Base-by-base conservation (phyloP, 768 basidiomycete genomes). In the Trametes gibbosa region DNA sequence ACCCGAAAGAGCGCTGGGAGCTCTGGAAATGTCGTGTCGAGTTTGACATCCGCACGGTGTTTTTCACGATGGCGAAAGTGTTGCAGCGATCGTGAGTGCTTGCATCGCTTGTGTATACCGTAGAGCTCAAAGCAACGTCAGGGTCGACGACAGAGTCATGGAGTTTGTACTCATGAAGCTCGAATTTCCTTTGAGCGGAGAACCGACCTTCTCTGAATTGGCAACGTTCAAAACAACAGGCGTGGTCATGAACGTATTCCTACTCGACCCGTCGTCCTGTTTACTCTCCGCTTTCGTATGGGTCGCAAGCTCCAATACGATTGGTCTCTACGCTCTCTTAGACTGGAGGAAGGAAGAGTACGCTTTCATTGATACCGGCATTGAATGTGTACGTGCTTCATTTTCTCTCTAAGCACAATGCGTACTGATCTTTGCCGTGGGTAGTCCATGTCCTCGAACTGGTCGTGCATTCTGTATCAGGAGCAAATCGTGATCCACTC, bases 1-100 rank as follows among this genome's bases (percentile, higher is more conserved):
- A 83, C 50, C 86, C 86, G 3, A 67, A 72, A 14, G 75, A 78
- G 45, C 72, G 74, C 49, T 89, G 87, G 87, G 86, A 88, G 65
- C 66, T 90, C 5, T 89, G 87, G 88, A 90, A 90, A 65, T 89
- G 88, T 63, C 74, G 87, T 9, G 87, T 90, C 17, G 88, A 89
- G 66, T 89, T 88, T 66, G 86, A 88, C 40, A 80, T 84, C 62
- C 74, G 84, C 58, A 82, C 84, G 0, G 87, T 89, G 35, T 90
- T 81, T 70, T 88, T 90, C 65, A 86, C 84, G 0, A 89, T 89
- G 86, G 87, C 87, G 1, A 85, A 83, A 67, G 78, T 84, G 27
- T 63, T 87, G 21, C 59, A 56, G 21, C 59, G 56, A 47, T 54
- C 62, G 66, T 68, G 58, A 51, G 62, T 51, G 35, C 39, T 17